Base-by-base conservation (phyloP, 2,329 filamentous ascomycete species). In the Penicillium paneum region DNA sequence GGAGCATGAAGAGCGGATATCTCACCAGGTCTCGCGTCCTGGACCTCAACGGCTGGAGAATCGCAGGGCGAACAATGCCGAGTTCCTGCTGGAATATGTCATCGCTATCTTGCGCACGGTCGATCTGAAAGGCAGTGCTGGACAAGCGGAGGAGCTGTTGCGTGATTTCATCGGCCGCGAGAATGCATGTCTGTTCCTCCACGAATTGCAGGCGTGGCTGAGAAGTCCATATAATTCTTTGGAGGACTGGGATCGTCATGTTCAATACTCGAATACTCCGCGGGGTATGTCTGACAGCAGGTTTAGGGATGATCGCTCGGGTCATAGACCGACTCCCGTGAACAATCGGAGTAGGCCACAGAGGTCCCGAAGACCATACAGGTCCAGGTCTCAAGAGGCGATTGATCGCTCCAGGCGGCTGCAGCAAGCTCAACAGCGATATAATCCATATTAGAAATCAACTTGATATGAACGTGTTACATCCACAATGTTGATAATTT, bases 51-150 rank as follows among this genome's bases (percentile, higher is more conserved):
- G 71, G 47, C 62, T 74, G 31, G 67, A 68, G 54, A 70, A 68
- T 45, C 75, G 81, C 35, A 75, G 83, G 38, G 81, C 81, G 5
- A 86, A 83, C 61, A 93, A 92, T 65, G 83, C 88, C 8, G 91
- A 96, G 66, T 96, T 92, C 58, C 72, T 97, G 11, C 80, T 97
- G 10, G 90, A 95, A 66, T 96, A 95, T 69, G 84, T 96, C 49
- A 75, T 97, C 38, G 88, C 88, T 10, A 88, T 97, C 21, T 74
- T 97, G 55, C 92, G 90, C 69, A 90, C 85, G 0, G 84, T 94
- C 15, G 91, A 96, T 66, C 80, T 92, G 5, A 91, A 91, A 72
- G 89, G 85, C 4, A 90, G 88, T 58, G 81, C 82, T 36, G 91
- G 91, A 0, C 84, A 89, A 64, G 90, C 91, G 0, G 90, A 94